phyloP scores from a whole-genome alignment of 2,329 filamentous ascomycete species.

The Thyridium curvatum region DNA sequence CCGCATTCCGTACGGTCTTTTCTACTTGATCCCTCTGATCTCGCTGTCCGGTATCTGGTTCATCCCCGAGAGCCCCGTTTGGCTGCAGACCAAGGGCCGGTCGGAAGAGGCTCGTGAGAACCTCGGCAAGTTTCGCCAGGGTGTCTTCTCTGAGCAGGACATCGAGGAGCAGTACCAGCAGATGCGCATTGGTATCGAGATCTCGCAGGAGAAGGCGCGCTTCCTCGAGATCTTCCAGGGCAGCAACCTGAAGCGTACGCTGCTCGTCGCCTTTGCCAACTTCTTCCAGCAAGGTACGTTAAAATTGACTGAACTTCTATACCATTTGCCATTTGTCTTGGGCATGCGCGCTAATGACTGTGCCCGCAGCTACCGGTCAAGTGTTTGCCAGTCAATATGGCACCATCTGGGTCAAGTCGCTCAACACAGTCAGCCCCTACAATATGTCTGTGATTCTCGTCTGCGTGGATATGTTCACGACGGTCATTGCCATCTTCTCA shows the following conservation, averaged over 20 bases:
- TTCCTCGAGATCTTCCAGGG: conserved; percentile 10
- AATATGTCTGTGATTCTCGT: conserved; percentile 9
- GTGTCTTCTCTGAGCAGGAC: conserved; percentile 3
- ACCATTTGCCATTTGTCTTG: too few species aligned
- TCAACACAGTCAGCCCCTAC: conserved; percentile 21
- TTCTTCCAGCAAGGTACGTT: conserved; percentile 21
- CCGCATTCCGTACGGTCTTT: conserved; percentile 24
- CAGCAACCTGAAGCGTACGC: conserved; percentile 10
- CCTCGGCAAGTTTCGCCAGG: conserved; percentile 8
- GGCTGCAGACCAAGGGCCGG: conserved; percentile 14
- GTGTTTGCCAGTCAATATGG: conserved; percentile 21
- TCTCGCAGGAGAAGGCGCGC: too few species aligned
- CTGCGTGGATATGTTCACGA: too few species aligned
- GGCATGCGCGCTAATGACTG: too few species aligned
- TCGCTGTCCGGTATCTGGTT: conserved; percentile 17
- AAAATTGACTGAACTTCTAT: too few species aligned
- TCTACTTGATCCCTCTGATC: conserved; percentile 23
- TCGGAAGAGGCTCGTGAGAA: conserved; percentile 10
- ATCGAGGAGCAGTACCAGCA: conserved; percentile 3
- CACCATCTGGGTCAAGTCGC: conserved; percentile 18
- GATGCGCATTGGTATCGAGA: too few species aligned
- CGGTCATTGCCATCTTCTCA: too few species aligned
- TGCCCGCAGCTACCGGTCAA: conserved; percentile 20
- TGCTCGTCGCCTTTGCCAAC: conserved; percentile 16
- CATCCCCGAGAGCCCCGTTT: conserved; percentile 18